Percentiles rank a stretch among this genome's conserved stretches.
These are phyloP conservation scores for Imleria badia DNA, from an alignment of 768 basidiomycete species.

Conservation along the genomic window DNA sequence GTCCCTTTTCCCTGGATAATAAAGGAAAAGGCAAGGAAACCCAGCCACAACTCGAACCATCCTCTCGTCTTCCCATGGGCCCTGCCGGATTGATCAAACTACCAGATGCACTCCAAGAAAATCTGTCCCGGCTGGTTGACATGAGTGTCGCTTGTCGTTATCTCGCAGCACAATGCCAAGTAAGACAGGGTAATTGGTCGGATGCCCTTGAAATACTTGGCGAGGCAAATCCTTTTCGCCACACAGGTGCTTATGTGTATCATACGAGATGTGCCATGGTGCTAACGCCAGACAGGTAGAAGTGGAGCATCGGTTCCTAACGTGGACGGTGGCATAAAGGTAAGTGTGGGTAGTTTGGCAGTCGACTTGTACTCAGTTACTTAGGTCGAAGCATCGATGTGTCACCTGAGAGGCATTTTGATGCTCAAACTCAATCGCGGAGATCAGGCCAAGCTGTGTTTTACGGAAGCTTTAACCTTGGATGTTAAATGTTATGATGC, in stretches of 20 bases:
- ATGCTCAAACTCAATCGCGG: conserved; percentile 93
- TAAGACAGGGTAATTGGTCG: conserved; percentile 87
- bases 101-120: conserved; percentile 60
- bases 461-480: conserved; percentile 91
- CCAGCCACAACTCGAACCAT: conserved; percentile 35
- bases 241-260: conserved; percentile 48
- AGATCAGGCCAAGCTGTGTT: conserved; percentile 89
- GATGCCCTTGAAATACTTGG: conserved; percentile 93
- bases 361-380: neutral
- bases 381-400: conserved; percentile 98
- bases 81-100: conserved; percentile 71
- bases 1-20: conserved; percentile 36
- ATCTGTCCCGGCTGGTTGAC: conserved; percentile 79
- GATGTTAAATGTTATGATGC: conserved; percentile 98
- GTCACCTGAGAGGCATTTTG: conserved; percentile 87
- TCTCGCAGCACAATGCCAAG: conserved; percentile 92
- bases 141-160: conserved; percentile 96
- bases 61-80: conserved; percentile 66
- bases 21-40: conserved; percentile 69
- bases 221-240: conserved; percentile 85
- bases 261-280: neutral
- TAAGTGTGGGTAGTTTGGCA: conserved; percentile 31
- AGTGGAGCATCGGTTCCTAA: conserved; percentile 76
- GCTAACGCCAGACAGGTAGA: conserved; percentile 39
- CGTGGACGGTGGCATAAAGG: conserved; percentile 93